These are phyloP conservation scores for Coemansia reversa DNA, from an alignment of 192 early-diverging fungal genomes.

Conservation along the genomic window DNA sequence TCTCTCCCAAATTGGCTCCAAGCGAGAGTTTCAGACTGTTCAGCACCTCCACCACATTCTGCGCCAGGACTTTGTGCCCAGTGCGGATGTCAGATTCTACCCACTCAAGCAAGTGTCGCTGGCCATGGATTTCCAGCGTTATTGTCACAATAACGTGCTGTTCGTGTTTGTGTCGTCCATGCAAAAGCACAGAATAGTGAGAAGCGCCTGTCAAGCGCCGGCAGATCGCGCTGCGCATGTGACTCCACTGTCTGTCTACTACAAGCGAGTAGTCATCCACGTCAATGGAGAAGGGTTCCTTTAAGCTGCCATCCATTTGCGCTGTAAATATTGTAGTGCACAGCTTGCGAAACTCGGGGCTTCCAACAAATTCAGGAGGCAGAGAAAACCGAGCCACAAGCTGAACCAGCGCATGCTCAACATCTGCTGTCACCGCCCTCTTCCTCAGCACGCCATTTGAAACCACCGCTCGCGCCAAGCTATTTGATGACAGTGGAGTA, in stretches of 20 bases:
- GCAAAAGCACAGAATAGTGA: too few relatives aligned
- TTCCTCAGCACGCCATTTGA: conserved; percentile 14
- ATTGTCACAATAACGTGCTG: too few relatives aligned
- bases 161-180: too few relatives aligned
- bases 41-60: background rate
- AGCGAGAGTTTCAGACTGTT: background rate
- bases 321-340: conserved; percentile 10
- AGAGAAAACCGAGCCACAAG: conserved; percentile 16
- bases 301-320: conserved; percentile 9
- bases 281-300: background rate
- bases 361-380: conserved; percentile 8
- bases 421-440: background rate
- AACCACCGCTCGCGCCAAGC: conserved; percentile 9
- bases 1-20: background rate
- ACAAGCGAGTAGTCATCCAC: background rate
- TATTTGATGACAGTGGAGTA: background rate
- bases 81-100: too few relatives aligned
- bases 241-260: conserved; percentile 6
- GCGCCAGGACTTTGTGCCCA: background rate
- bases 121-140: too few relatives aligned
- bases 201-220: background rate
- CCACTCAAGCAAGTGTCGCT: too few relatives aligned
- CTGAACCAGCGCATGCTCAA: conserved; percentile 12
- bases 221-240: background rate
- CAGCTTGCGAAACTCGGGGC: conserved; percentile 13